Base-by-base conservation (phyloP, 805 yeast species). In the Candida caryicola region DNA sequence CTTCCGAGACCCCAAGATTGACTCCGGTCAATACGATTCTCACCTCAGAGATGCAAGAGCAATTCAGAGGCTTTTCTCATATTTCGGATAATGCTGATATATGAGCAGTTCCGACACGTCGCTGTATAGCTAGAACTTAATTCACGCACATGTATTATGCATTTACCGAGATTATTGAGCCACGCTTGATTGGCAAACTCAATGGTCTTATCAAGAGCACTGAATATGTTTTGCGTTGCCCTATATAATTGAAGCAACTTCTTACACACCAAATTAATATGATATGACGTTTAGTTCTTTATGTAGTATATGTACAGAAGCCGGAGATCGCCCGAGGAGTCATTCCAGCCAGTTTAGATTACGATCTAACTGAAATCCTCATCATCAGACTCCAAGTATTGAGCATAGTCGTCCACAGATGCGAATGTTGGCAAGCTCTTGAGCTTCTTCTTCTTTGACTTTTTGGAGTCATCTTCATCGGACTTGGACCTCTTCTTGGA, bases 11-110 rank as follows among this genome's bases (percentile, higher is more conserved):
- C 25, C 96, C 98, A 25, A 82, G 95, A 35, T 73, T 91, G 62
- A 93, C 99, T 1, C 99, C 99, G 2, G 90, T 93, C 34, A 91
- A 88, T 44, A 83, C 95, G 21, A 81, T 85, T 5, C 71, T 93
- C 54, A 83, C 93, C 10, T 79, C 93, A 2, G 78, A 82, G 18
- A 83, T 85, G 79, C 99, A 93, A 71, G 97, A 93, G 54, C 95
- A 88, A 67, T 93, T 93, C 76, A 80, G 98, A 52, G 99, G 99
- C 3, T 93, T 93, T 66, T 88, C 97, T 2, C 91, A 89, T 61
- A 79, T 85, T 52, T 77, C 84, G 19, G 89, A 82, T 35, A 80
- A 78, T 34, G 71, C 71, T 6, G 57, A 64, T 7, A 60, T 67
- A 7, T 66, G 50, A 39, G 25, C 7, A n/a, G n/a, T n/a, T n/a